Conservation (phyloP, 2,329 filamentous ascomycete genomes). For the Aspergillus aculeatinus region DNA sequence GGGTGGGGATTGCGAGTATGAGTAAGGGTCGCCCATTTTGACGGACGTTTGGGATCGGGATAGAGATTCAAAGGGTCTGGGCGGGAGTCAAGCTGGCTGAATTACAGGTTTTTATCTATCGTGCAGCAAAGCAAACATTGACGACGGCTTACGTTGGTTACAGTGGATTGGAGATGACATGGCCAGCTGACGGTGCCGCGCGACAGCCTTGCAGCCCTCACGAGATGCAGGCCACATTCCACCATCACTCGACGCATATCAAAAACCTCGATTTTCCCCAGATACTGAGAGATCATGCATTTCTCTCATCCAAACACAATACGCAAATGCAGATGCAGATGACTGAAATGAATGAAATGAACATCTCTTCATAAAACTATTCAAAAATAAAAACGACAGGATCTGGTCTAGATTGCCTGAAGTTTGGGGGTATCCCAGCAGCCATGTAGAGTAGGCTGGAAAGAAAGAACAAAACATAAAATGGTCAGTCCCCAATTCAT, state of each 20-base stretch:
- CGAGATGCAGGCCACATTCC: neutral
- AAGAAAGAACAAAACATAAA: conserved; percentile 16
- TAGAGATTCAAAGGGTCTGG: neutral
- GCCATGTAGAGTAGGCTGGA: conserved; percentile 12
- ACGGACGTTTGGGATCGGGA: neutral
- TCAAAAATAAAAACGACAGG: conserved; percentile 5
- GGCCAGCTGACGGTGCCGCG: neutral
- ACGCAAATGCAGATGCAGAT: neutral
- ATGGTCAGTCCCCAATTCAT: conserved; percentile 6
- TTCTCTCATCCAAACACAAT: neutral
- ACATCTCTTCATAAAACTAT: conserved; percentile 13
- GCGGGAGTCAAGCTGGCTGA: neutral
- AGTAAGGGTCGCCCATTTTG: conserved; percentile 17
- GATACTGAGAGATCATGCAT: too few species aligned
- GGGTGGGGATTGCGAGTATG: neutral
- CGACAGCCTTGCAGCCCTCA: neutral
- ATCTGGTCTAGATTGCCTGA: conserved; percentile 14
- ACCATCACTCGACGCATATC: too few species aligned
- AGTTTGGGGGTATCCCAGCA: conserved; percentile 33
- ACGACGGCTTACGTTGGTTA: too few species aligned
- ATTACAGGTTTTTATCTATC: neutral
- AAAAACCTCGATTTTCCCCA: too few species aligned
- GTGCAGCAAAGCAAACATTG: too few species aligned
- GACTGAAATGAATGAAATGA: neutral
- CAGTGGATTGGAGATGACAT: neutral